A percentile compares a stretch with the other conserved stretches of the same genome.
These are phyloP conservation scores for Ascochyta pisi DNA, from an alignment of 2,329 filamentous ascomycete genomes.

Conservation along the genomic window DNA sequence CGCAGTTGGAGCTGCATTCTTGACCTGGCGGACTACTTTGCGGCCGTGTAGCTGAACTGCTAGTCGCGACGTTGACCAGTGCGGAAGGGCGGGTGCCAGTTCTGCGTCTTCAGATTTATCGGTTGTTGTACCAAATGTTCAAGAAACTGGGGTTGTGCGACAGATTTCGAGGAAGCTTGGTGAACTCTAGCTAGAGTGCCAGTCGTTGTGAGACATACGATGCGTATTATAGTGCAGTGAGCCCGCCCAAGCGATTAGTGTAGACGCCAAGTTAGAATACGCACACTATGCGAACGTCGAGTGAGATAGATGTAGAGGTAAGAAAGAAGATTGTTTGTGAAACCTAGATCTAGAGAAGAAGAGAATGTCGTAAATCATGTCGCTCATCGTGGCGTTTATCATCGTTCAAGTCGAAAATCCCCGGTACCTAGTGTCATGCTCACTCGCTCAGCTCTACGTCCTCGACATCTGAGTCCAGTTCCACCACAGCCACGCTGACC, in stretches of 20 bases:
- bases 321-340: slow-evolving; percentile 1
- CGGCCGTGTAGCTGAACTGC: too few species aligned
- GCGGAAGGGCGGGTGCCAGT: too few species aligned
- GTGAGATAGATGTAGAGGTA: not conserved
- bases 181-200: not conserved
- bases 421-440: not conserved
- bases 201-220: not conserved
- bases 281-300: not conserved
- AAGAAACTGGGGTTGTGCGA: too few species aligned
- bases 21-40: too few species aligned
- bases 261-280: too few species aligned
- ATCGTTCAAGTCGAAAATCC: not conserved
- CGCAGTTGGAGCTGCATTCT: too few species aligned
- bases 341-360: slow-evolving; percentile 1
- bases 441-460: slow-evolving; percentile 12
- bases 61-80: too few species aligned
- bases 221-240: not conserved
- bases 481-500: slow-evolving; percentile 8
- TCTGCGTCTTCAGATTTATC: too few species aligned
- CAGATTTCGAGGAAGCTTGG: too few species aligned
- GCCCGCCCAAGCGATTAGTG: too few species aligned
- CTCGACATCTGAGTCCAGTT: slow-evolving; percentile 12
- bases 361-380: slow-evolving; percentile 8
- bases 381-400: not conserved
- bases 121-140: too few species aligned